phyloP scores from a whole-genome alignment of 257 asterid species.

The Solanum pinnatisectum region DNA sequence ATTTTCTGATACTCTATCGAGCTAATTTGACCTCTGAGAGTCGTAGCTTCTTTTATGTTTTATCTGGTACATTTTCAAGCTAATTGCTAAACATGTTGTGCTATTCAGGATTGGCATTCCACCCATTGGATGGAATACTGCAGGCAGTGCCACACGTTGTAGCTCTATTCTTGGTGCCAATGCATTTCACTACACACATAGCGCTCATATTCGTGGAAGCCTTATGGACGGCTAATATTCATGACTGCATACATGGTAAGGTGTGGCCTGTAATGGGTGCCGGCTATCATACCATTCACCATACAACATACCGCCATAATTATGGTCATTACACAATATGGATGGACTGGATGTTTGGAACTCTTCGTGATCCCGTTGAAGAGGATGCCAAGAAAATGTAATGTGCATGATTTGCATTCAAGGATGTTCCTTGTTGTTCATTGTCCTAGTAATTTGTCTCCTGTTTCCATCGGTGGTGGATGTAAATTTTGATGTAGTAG shows the following conservation, averaged over 20 bases:
- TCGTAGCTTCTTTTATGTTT: not conserved
- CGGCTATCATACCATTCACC: conserved; percentile 95
- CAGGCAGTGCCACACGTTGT: conserved; percentile 84
- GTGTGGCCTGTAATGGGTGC: conserved; percentile 99
- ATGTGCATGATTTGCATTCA: not conserved
- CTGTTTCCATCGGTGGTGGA: not conserved
- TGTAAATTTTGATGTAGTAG: not conserved
- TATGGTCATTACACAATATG: conserved; percentile 93
- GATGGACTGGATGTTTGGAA: conserved; percentile 99
- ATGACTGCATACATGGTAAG: conserved; percentile 83
- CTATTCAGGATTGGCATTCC: conserved; percentile 77
- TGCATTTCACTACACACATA: conserved; percentile 69
- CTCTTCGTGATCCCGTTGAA: conserved; percentile 77
- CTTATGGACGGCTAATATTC: conserved; percentile 92
- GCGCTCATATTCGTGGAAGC: conserved; percentile 68
- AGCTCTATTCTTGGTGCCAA: conserved; percentile 70
- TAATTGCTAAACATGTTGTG: not conserved
- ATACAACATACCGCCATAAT: conserved; percentile 94
- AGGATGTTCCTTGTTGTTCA: not conserved
- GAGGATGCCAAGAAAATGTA: conserved; percentile 59
- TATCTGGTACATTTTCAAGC: not conserved
- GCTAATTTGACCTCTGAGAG: not conserved
- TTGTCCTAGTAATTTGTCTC: not conserved
- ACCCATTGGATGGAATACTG: conserved; percentile 89
- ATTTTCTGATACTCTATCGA: not conserved